Conservation (phyloP, 495 filamentous ascomycete genomes). For the Penicillium ucsense region DNA sequence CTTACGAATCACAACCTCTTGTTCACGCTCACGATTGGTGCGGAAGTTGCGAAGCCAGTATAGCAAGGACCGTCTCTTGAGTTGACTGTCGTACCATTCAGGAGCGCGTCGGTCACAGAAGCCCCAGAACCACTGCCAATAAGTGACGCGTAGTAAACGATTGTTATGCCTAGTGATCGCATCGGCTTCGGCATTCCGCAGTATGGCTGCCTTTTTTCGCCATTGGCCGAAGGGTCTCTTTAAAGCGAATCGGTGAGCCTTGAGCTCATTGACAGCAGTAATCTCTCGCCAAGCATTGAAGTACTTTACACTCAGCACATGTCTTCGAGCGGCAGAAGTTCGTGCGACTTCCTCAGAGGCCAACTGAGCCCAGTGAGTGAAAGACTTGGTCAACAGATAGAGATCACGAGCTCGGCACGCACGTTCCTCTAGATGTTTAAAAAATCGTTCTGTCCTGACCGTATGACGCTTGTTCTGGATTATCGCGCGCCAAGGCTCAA, state of each 20-base stretch:
- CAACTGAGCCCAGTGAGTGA: conserved; percentile 62
- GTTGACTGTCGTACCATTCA: conserved; percentile 37
- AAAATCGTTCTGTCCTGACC: conserved; percentile 49
- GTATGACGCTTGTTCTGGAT: conserved; percentile 38
- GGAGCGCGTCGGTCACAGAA: conserved; percentile 46
- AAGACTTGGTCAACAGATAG: conserved; percentile 59
- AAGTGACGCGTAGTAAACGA: conserved; percentile 35
- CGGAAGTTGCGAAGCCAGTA: conserved; percentile 37
- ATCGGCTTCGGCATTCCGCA: conserved; percentile 23
- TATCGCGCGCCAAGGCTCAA: conserved; percentile 48
- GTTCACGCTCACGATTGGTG: conserved; percentile 32
- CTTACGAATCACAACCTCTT: conserved; percentile 28
- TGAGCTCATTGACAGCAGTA: conserved; percentile 59
- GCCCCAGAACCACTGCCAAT: conserved; percentile 48
- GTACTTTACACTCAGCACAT: conserved; percentile 60
- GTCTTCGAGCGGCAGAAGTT: conserved; percentile 52
- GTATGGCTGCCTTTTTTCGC: conserved; percentile 33
- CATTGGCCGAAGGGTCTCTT: conserved; percentile 48
- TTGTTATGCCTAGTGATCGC: conserved; percentile 36
- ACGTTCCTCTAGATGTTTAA: conserved; percentile 49
- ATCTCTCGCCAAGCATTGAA: conserved; percentile 72
- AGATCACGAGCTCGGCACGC: conserved; percentile 53
- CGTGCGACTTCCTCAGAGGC: conserved; percentile 49
- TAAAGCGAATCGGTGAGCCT: conserved; percentile 52
- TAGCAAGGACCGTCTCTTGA: conserved; percentile 37